A percentile compares a stretch with the other conserved stretches of the same genome.
Evolutionary conservation across 1,139 yeast species (phyloP).

Genomic region (Saccharomyces hybrid): DNA sequence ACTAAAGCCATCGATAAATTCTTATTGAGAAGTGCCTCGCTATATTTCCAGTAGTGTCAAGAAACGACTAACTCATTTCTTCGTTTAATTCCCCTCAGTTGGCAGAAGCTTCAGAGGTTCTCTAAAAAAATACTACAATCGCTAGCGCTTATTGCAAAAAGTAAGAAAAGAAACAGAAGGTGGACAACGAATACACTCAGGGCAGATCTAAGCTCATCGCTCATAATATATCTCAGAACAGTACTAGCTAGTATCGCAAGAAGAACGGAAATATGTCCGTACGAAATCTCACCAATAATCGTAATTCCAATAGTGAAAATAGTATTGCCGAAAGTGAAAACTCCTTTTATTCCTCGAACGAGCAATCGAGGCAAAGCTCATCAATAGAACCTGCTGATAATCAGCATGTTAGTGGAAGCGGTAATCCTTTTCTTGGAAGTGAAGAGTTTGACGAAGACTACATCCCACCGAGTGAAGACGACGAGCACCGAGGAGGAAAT

Average conservation of each 20-base stretch:
- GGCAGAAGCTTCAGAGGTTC: background rate
- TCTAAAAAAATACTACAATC: background rate
- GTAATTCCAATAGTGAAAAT: background rate
- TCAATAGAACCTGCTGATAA: background rate
- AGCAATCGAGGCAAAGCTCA: background rate
- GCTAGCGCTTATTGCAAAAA: background rate
- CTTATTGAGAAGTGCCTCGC: background rate
- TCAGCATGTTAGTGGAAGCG: background rate
- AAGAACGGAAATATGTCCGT: background rate
- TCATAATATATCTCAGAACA: no score
- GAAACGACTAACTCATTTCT: background rate
- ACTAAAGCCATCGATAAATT: background rate
- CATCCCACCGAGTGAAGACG: background rate
- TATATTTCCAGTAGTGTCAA: background rate
- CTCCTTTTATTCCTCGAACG: background rate
- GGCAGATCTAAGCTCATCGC: background rate
- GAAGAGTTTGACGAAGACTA: slow-evolving; percentile 12
- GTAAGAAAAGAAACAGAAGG: background rate
- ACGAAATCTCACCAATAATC: background rate
- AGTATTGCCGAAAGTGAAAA: background rate
- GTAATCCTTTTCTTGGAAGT: slow-evolving; percentile 9
- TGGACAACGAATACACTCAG: no score
- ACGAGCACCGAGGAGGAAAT: background rate
- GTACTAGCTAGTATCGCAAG: background rate
- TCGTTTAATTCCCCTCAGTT: background rate